Evolutionary conservation across 1,284 basidiomycete genomes (phyloP).

Genomic region (Ceratobasidium sp.): DNA sequence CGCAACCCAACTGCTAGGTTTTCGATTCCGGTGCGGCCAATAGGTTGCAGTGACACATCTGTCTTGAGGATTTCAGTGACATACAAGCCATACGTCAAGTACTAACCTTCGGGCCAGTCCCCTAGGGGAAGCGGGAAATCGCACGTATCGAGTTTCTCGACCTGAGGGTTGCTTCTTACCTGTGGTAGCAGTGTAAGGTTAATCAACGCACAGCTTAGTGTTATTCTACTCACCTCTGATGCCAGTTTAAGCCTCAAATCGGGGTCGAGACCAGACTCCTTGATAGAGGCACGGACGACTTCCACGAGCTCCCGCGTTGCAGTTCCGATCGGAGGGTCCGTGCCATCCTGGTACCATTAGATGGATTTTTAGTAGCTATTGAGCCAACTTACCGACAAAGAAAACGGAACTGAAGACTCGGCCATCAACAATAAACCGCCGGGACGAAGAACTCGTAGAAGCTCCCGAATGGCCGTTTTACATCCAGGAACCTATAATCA

Average conservation of each 20-base stretch:
- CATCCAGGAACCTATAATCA: slow-evolving; percentile 35
- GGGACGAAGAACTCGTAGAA: slow-evolving; percentile 42
- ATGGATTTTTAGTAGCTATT: background rate
- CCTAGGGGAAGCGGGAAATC: slow-evolving; percentile 43
- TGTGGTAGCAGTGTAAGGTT: background rate
- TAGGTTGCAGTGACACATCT: slow-evolving; percentile 35
- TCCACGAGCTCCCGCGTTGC: slow-evolving; percentile 42
- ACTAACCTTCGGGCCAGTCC: slow-evolving; percentile 42
- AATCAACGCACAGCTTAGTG: background rate
- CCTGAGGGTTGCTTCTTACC: slow-evolving; percentile 19
- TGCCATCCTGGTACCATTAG: slow-evolving; percentile 33
- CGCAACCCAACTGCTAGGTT: slow-evolving; percentile 38
- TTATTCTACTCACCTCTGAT: slow-evolving; percentile 22
- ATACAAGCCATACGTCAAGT: background rate
- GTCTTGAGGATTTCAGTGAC: background rate
- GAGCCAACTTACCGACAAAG: slow-evolving; percentile 17
- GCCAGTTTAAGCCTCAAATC: slow-evolving; percentile 44
- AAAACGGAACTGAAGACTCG: slow-evolving; percentile 43
- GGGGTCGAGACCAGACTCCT: slow-evolving; percentile 42
- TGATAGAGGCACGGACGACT: slow-evolving; percentile 35
- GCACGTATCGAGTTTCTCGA: slow-evolving; percentile 34
- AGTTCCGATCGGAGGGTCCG: slow-evolving; percentile 34
- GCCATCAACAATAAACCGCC: slow-evolving; percentile 42
- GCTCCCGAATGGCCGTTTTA: slow-evolving; percentile 25
- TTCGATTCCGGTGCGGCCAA: slow-evolving; percentile 42